Percentiles rank a stretch among this genome's conserved stretches.
phyloP scores from a whole-genome alignment of 805 yeast species.

The Brettanomyces nanus region DNA sequence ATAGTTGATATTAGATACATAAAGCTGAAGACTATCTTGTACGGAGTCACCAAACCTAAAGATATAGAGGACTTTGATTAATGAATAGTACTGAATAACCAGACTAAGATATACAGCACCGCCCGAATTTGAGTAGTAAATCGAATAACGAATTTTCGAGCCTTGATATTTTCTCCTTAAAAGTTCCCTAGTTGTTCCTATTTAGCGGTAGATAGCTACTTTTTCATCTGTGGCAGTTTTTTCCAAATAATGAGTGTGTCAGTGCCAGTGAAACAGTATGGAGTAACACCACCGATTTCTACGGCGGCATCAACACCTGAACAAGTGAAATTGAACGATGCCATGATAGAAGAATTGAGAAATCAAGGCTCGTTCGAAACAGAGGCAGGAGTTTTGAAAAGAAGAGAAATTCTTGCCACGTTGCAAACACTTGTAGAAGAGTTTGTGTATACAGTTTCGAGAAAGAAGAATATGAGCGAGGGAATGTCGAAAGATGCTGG shows the following conservation, averaged over 20 bases:
- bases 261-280: slow-evolving; percentile 32
- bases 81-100: no score
- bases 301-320: slow-evolving; percentile 75
- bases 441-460: slow-evolving; percentile 77
- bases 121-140: no score
- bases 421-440: slow-evolving; percentile 70
- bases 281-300: slow-evolving; percentile 81
- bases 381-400: slow-evolving; percentile 72
- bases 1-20: slow-evolving; percentile 2
- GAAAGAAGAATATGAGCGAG: slow-evolving; percentile 84
- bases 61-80: background rate
- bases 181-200: no score
- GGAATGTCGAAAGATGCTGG: slow-evolving; percentile 98
- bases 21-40: background rate
- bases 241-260: slow-evolving; percentile 1
- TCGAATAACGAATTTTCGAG: no score
- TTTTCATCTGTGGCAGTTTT: background rate
- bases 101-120: no score
- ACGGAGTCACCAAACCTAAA: background rate
- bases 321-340: slow-evolving; percentile 70
- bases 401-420: slow-evolving; percentile 64
- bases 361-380: slow-evolving; percentile 82
- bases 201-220: no score
- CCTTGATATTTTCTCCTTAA: background rate
- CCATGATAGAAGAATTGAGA: slow-evolving; percentile 69